Evolutionary conservation across 75 land plant genomes (phyloP).

Genomic region (Azolla pinnata): DNA sequence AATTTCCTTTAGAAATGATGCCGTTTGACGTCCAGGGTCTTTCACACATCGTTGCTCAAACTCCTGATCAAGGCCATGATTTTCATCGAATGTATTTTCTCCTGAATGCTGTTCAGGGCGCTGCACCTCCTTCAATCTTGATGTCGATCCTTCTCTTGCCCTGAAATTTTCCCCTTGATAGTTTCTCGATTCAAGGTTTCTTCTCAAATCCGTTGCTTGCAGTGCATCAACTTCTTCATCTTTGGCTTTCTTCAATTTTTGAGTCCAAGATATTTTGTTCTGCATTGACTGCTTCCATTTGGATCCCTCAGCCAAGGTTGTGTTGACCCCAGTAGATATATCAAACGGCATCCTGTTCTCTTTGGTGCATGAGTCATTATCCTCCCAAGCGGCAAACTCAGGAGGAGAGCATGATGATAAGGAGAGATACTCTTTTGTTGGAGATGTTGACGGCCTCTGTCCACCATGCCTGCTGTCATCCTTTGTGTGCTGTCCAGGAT

Average conservation of each 20-base stretch:
- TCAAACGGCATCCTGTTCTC: conserved; percentile 5
- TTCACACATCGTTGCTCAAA: no score
- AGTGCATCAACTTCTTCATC: background rate
- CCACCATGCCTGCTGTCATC: background rate
- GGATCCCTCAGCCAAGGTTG: background rate
- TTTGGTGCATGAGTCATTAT: conserved; percentile 3
- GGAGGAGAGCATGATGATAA: background rate
- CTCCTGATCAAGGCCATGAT: no score
- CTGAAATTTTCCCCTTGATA: background rate
- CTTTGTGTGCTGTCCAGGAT: background rate
- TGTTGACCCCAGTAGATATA: background rate
- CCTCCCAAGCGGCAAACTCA: conserved; percentile 8
- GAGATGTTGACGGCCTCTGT: conserved; percentile 2
- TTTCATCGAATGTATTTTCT: background rate
- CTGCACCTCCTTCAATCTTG: background rate
- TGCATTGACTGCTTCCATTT: background rate
- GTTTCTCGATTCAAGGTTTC: background rate
- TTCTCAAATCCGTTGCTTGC: background rate
- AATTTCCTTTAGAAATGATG: conserved; percentile 3
- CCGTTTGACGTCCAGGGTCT: background rate
- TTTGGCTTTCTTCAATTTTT: background rate
- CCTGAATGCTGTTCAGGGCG: background rate
- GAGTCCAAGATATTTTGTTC: background rate
- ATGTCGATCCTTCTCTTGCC: background rate
- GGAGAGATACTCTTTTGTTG: background rate